Percentiles rank a stretch among this genome's conserved stretches.
Conservation (phyloP, 495 filamentous ascomycete species). For the Podospora pseudoanserina region DNA sequence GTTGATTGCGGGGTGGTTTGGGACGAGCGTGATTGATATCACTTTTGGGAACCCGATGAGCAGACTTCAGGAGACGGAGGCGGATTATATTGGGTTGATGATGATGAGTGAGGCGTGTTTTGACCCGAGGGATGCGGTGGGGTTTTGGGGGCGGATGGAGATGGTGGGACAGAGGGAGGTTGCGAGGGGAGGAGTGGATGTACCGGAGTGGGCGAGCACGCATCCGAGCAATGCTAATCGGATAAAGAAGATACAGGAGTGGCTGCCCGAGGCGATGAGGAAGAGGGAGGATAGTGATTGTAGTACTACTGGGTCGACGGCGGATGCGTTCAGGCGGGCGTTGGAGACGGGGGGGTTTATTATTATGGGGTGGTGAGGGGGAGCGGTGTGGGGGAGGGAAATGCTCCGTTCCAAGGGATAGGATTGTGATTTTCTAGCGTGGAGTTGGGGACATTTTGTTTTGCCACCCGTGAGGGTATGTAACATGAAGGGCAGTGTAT, state of each 20-base stretch:
- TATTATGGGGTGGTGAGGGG: conserved; percentile 9
- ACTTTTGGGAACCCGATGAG: conserved; percentile 67
- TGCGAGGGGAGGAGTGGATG: conserved; percentile 47
- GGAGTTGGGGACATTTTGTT: too few species aligned
- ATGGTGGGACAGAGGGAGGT: conserved; percentile 23
- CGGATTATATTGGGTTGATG: conserved; percentile 85
- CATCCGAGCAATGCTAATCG: conserved; percentile 75
- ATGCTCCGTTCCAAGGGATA: too few species aligned
- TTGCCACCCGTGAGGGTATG: too few species aligned
- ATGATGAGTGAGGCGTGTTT: conserved; percentile 60
- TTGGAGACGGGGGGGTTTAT: conserved; percentile 12
- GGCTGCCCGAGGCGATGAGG: conserved; percentile 57
- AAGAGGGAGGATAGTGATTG: conserved; percentile 54
- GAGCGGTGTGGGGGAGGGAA: too few species aligned
- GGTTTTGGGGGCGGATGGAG: conserved; percentile 77
- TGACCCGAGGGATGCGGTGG: conserved; percentile 68
- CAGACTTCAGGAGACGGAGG: conserved; percentile 61
- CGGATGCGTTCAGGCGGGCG: conserved; percentile 11
- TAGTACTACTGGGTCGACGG: conserved; percentile 35
- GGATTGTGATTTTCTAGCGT: too few species aligned
- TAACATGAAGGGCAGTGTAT: too few species aligned
- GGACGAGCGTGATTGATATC: conserved; percentile 53
- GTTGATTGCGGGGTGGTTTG: conserved; percentile 37
- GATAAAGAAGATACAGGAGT: conserved; percentile 65
- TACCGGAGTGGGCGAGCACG: conserved; percentile 79